Evolutionary conservation across 2,329 filamentous ascomycete genomes (phyloP).

Genomic region (Podosphaera xanthii): DNA sequence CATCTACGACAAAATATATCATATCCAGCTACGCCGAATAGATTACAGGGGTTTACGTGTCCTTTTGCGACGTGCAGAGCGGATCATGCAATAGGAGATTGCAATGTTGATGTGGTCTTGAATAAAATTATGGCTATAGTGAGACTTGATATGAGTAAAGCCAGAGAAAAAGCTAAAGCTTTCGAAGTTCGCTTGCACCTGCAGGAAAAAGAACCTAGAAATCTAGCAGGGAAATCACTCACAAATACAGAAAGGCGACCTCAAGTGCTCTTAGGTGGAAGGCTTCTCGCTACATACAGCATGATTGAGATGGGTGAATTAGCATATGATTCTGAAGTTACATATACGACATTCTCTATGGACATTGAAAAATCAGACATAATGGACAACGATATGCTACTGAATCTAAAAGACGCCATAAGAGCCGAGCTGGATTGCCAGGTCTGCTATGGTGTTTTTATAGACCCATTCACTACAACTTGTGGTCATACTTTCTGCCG

Average conservation of each 20-base stretch:
- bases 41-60: slow-evolving; percentile 51
- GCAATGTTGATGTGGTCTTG: slow-evolving; percentile 52
- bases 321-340: slow-evolving; percentile 29
- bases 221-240: not conserved
- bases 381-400: slow-evolving; percentile 28
- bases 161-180: slow-evolving; percentile 16
- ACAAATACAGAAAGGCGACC: not conserved
- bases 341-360: slow-evolving; percentile 21
- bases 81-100: slow-evolving; percentile 59
- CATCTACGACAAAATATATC: slow-evolving; percentile 47
- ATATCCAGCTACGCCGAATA: slow-evolving; percentile 46
- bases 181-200: slow-evolving; percentile 21
- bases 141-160: slow-evolving; percentile 26
- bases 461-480: slow-evolving; percentile 61
- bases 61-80: slow-evolving; percentile 41
- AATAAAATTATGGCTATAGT: slow-evolving; percentile 45
- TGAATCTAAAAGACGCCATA: slow-evolving; percentile 34
- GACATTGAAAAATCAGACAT: slow-evolving; percentile 6
- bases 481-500: slow-evolving; percentile 85
- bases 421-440: slow-evolving; percentile 66
- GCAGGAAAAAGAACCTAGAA: slow-evolving; percentile 16
- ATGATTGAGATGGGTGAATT: slow-evolving; percentile 40
- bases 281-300: slow-evolving; percentile 41
- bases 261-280: slow-evolving; percentile 28
- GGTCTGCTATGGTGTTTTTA: slow-evolving; percentile 61